Evolutionary conservation across 202 grass and related monocot species (phyloP), one percentile per base, ranked within the genome.

Genomic region (Saccharum hybrid): DNA sequence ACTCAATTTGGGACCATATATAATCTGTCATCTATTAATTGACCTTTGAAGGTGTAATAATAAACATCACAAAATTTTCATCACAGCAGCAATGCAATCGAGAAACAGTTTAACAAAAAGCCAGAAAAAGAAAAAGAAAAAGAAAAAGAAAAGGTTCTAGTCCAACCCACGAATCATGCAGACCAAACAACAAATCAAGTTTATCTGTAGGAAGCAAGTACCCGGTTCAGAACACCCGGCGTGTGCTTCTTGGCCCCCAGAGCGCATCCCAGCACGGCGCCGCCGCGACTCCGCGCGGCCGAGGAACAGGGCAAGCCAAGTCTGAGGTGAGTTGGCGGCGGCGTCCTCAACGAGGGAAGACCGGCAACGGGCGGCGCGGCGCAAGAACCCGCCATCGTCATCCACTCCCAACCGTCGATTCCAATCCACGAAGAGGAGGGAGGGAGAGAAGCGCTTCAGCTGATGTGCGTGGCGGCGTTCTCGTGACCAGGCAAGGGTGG

Each of bases 201-300:
- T 62, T 39, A 46, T 77, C 62, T 15, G 19, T 22, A 61, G 80
- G 64, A 82, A 82, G 78, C 78, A 69, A 49, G 33, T 87, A 87
- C 85, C 85, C 72, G 64, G 40, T 87, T 75, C 6, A 62, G 38
- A 39, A 34, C 79, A 1, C 28, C 61, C 38, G 18, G 48, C 28
- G 49, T 37, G n/a, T 34, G 40, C 63, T 48, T 85, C 75, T 22
- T 57, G n/a, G 40, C 2, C 63, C 31, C 57, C 8, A 3, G 43
- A 9, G 63, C 22, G 31, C 85, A 75, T 61, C 63, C 65, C 4
- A 76, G 6, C 19, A 21, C 62, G 65, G 33, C 31, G 8, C 56
- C 42, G 5, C 56, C 41, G 37, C 16, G 85, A 57, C 41, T 51
- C 31, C 41, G 18, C 34, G 39, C 14, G 15, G 65, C 42, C 3